phyloP scores from a whole-genome alignment of 345 rosid species.

The Ricinus communis region DNA sequence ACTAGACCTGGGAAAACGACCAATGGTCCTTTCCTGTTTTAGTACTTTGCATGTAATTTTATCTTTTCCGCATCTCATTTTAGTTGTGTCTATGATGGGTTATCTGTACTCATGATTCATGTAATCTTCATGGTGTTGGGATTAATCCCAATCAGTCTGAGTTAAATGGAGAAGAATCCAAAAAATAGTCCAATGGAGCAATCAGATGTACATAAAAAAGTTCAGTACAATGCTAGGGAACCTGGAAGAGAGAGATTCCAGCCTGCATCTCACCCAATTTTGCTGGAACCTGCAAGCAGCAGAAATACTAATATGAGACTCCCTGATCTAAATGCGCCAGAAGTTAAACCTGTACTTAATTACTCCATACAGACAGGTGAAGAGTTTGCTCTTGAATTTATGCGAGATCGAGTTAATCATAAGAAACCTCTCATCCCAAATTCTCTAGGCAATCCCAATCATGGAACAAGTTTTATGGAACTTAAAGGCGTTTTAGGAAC shows the following conservation, averaged over 20 bases:
- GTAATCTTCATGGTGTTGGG: slow-evolving; percentile 3
- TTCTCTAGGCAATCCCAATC: slow-evolving; percentile 42
- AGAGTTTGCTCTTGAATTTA: slow-evolving; percentile 87
- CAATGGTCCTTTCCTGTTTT: background rate
- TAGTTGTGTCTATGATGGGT: slow-evolving; percentile 8
- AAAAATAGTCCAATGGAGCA: slow-evolving; percentile 49
- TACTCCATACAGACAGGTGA: slow-evolving; percentile 89
- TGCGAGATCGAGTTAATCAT: slow-evolving; percentile 71
- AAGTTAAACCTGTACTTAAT: slow-evolving; percentile 67
- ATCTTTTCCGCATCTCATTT: slow-evolving; percentile 4
- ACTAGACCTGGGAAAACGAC: background rate
- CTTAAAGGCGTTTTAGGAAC: slow-evolving; percentile 60
- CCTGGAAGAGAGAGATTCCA: slow-evolving; percentile 46
- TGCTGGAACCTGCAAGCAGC: slow-evolving; percentile 42
- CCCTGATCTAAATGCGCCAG: slow-evolving; percentile 43
- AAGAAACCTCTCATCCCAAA: slow-evolving; percentile 44
- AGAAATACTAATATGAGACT: slow-evolving; percentile 38
- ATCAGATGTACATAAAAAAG: slow-evolving; percentile 35
- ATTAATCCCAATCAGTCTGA: background rate
- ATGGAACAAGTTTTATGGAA: slow-evolving; percentile 61
- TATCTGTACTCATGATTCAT: slow-evolving; percentile 8
- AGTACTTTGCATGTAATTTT: background rate
- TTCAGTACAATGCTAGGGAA: slow-evolving; percentile 43
- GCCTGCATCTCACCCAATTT: slow-evolving; percentile 42
- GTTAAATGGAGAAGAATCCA: slow-evolving; percentile 49